phyloP scores from a whole-genome alignment of 2,329 filamentous ascomycete species.

The Fusarium virguliforme region DNA sequence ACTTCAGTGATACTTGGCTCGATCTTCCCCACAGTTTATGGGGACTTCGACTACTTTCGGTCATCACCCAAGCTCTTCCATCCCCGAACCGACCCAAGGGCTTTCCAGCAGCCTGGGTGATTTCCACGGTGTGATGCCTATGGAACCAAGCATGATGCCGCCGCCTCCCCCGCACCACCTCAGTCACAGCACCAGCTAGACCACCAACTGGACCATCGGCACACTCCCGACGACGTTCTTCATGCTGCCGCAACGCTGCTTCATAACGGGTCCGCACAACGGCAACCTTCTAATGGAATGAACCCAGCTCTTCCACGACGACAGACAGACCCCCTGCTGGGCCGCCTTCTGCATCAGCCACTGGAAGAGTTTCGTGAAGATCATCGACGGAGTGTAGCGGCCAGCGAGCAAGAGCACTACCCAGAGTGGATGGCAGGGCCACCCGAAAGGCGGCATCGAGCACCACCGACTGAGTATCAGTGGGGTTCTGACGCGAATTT shows the following conservation, averaged over 20 bases:
- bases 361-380: conserved; percentile 62
- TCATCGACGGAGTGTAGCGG: conserved; percentile 54
- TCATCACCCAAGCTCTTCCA: conserved; percentile 61
- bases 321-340: conserved; percentile 56
- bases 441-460: conserved; percentile 53
- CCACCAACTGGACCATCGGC: conserved; percentile 47
- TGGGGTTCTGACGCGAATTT: conserved; percentile 82
- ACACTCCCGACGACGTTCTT: conserved; percentile 70
- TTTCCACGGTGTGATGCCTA: conserved; percentile 40
- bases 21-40: conserved; percentile 77
- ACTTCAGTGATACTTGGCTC: conserved; percentile 68
- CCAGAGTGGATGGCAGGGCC: conserved; percentile 61
- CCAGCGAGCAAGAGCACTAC: conserved; percentile 58
- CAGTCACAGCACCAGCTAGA: conserved; percentile 47
- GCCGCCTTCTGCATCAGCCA: conserved; percentile 61
- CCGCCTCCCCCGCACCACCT: conserved; percentile 53
- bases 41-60: conserved; percentile 77
- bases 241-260: conserved; percentile 69
- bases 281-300: conserved; percentile 48
- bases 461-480: conserved; percentile 66
- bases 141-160: conserved; percentile 56
- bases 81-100: conserved; percentile 48
- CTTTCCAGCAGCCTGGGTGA: conserved; percentile 41
- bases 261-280: conserved; percentile 59
- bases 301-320: conserved; percentile 48